Evolutionary conservation across 345 rosid species (phyloP).

Genomic region (Jatropha curcas): DNA sequence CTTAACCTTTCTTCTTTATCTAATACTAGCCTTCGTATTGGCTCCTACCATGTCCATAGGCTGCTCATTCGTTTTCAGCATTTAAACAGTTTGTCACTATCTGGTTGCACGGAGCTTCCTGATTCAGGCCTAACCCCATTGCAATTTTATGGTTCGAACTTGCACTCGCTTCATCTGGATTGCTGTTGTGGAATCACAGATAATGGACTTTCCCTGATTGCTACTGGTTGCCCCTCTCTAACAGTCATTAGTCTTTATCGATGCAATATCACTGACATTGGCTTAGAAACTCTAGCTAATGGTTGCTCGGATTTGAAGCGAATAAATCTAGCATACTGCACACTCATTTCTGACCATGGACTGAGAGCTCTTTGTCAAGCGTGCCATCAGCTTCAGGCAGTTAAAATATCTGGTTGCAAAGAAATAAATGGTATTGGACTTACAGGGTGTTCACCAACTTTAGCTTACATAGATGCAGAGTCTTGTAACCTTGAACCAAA

Average conservation of each 20-base stretch:
- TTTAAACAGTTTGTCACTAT: conserved; percentile 55
- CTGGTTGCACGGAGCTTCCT: conserved; percentile 59
- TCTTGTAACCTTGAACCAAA: conserved; percentile 54
- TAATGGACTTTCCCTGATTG: conserved; percentile 50
- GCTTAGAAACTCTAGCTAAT: conserved; percentile 51
- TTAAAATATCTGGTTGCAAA: conserved; percentile 55
- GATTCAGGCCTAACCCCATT: conserved; percentile 56
- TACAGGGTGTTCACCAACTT: conserved; percentile 52
- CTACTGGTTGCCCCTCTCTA: conserved; percentile 50
- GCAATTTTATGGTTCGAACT: conserved; percentile 45
- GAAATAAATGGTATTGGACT: conserved; percentile 56
- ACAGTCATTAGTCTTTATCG: conserved; percentile 56
- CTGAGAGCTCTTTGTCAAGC: conserved; percentile 40
- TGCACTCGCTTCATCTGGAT: conserved; percentile 56
- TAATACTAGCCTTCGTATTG: conserved; percentile 31
- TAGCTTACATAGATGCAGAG: conserved; percentile 54
- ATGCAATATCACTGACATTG: conserved; percentile 54
- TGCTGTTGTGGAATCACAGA: conserved; percentile 67
- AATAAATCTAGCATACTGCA: conserved; percentile 60
- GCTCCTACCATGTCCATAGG: conserved; percentile 47
- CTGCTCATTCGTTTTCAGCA: conserved; percentile 67
- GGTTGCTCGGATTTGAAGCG: conserved; percentile 43
- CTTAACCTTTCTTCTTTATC: conserved; percentile 35
- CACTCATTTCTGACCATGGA: conserved; percentile 53
- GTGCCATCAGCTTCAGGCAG: conserved; percentile 54